A percentile compares a stretch with the other conserved stretches of the same genome.
Evolutionary conservation across 768 basidiomycete species (phyloP).

Genomic region (Serendipita indica): DNA sequence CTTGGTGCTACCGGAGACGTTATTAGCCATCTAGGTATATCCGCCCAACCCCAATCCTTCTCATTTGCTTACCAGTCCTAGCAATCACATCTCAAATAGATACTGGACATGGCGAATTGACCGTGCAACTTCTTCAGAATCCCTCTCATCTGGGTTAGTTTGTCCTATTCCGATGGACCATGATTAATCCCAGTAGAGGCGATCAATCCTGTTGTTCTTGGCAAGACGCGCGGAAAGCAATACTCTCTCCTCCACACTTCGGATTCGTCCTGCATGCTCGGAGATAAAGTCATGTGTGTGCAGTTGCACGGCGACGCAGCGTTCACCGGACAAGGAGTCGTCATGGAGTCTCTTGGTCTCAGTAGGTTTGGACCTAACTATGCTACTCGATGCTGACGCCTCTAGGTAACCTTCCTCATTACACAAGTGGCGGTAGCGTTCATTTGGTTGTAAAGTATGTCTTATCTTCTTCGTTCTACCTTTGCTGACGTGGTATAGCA

Average conservation of each 20-base stretch:
- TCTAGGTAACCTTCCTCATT: constrained; percentile 75
- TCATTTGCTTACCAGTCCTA: background rate
- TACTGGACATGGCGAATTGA: background rate
- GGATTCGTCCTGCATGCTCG: constrained; percentile 30
- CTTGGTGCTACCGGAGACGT: constrained; percentile 68
- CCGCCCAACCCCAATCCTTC: constrained; percentile 51
- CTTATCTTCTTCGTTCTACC: constrained; percentile 12
- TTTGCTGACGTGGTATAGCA: constrained; percentile 15
- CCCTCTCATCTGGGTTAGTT: constrained; percentile 21
- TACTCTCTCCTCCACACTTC: constrained; percentile 58
- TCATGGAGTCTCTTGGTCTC: constrained; percentile 76
- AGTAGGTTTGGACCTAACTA: constrained; percentile 31
- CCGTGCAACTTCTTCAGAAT: constrained; percentile 17
- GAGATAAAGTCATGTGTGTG: constrained; percentile 71
- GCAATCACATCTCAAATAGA: background rate
- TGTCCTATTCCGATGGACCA: background rate
- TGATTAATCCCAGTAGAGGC: constrained; percentile 39
- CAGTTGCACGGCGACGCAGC: constrained; percentile 88
- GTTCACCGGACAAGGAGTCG: constrained; percentile 79
- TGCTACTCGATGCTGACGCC: background rate
- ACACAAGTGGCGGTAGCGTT: constrained; percentile 77
- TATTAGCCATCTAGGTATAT: constrained; percentile 62
- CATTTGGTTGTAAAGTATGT: constrained; percentile 82
- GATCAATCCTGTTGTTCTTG: constrained; percentile 72
- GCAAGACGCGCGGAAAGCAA: constrained; percentile 85